Evolutionary conservation across 2,329 filamentous ascomycete species (phyloP).

Genomic region (Graphilbum ipis-grandicollis): DNA sequence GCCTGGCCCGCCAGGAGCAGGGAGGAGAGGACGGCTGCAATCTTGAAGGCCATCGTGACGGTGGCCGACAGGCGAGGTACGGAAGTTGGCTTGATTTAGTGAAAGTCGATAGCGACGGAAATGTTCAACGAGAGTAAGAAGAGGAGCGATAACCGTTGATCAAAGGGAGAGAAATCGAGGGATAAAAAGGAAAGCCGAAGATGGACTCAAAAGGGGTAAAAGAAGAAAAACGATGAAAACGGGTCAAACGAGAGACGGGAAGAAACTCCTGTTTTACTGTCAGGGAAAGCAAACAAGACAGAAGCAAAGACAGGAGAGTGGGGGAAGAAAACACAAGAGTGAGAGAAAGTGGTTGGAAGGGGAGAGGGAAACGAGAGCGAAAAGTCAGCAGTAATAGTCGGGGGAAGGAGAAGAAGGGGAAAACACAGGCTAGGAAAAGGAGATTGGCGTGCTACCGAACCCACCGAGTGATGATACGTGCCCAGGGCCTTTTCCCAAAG

Average conservation of each 20-base stretch:
- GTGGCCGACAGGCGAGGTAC: background rate
- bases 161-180: background rate
- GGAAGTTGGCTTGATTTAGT: background rate
- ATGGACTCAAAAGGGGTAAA: background rate
- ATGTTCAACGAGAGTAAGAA: conserved; percentile 5
- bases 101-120: no score
- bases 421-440: background rate
- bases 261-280: background rate
- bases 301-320: background rate
- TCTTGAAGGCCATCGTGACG: conserved; percentile 11
- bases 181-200: background rate
- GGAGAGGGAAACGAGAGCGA: background rate
- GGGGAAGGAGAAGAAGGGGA: background rate
- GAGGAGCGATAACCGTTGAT: background rate
- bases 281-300: background rate
- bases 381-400: background rate
- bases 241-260: conserved; percentile 1
- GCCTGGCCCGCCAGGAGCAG: conserved; percentile 20
- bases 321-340: background rate
- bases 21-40: conserved; percentile 18
- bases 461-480: background rate
- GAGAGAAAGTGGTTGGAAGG: background rate
- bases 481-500: background rate
- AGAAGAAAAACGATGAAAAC: background rate
- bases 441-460: background rate